Evolutionary conservation across 1,139 yeast species (phyloP).

Genomic region (Blastobotrys buckinghamii): DNA sequence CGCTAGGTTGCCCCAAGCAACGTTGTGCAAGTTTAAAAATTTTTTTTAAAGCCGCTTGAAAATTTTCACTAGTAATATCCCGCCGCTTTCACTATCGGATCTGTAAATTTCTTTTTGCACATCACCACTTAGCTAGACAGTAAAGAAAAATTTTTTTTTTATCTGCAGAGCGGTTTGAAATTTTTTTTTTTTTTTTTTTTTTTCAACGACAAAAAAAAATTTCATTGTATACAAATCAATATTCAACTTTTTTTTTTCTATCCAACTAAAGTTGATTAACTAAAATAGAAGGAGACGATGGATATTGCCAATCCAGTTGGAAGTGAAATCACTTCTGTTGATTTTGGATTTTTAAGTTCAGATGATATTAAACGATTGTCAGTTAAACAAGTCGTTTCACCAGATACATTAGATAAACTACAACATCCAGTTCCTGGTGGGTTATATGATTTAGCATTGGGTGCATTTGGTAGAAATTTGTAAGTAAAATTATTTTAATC

Average conservation of each 20-base stretch:
- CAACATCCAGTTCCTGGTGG: conserved; percentile 97
- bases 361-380: conserved; percentile 80
- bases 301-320: conserved; percentile 96
- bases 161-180: background rate
- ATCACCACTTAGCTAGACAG: no score
- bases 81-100: no score
- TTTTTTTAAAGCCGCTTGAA: no score
- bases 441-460: conserved; percentile 85
- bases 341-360: conserved; percentile 79
- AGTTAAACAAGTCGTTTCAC: conserved; percentile 92
- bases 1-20: no score
- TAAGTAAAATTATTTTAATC: conserved; percentile 19
- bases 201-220: background rate
- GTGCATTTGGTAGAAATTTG: conserved; percentile 82
- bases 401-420: conserved; percentile 87
- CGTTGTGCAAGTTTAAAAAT: no score
- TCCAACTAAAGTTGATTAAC: background rate
- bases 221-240: background rate
- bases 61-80: no score
- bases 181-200: conserved; percentile 3
- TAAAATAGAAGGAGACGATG: conserved; percentile 40
- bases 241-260: background rate
- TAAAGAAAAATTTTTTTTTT: background rate
- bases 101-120: background rate
- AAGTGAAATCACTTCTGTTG: conserved; percentile 86